A percentile compares a stretch with the other conserved stretches of the same genome.
phyloP scores from a whole-genome alignment of 129 eudicot species.

The Flaveria sonorensis region DNA sequence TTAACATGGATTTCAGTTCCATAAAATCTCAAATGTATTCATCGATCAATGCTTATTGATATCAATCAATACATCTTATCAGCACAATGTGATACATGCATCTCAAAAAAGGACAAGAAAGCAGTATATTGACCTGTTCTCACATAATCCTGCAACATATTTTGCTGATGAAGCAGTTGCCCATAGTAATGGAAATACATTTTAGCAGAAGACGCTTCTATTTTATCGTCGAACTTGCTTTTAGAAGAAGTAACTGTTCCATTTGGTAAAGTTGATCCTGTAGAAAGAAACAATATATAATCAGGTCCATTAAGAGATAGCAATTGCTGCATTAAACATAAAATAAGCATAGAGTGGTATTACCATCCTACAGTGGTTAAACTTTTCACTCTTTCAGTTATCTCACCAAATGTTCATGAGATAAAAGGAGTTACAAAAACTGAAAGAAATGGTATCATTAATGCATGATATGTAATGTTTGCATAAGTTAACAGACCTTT shows the following conservation, averaged over 20 bases:
- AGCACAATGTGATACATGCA: constrained; percentile 22
- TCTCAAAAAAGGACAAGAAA: constrained; percentile 4
- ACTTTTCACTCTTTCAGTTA: background rate
- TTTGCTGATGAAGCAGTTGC: constrained; percentile 94
- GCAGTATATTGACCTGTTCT: constrained; percentile 74
- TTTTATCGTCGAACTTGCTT: constrained; percentile 92
- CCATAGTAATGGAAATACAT: constrained; percentile 98
- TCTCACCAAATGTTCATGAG: background rate
- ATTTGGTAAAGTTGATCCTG: constrained; percentile 62
- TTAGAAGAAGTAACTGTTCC: constrained; percentile 50
- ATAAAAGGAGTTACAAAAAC: background rate
- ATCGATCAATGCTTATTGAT: background rate
- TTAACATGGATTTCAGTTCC: constrained; percentile 19
- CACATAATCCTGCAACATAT: constrained; percentile 98
- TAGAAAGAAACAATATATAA: constrained; percentile 19
- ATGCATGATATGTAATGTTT: constrained; percentile 7
- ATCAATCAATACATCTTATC: background rate
- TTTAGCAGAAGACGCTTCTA: constrained; percentile 93
- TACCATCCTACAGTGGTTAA: background rate
- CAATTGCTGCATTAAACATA: background rate
- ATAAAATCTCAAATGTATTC: background rate
- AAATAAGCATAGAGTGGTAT: background rate
- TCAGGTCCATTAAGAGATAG: background rate
- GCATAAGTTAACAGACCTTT: constrained; percentile 49
- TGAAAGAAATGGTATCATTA: background rate